These are phyloP conservation scores for Tuber indicum DNA, from an alignment of 495 filamentous ascomycete genomes.

Conservation along the genomic window DNA sequence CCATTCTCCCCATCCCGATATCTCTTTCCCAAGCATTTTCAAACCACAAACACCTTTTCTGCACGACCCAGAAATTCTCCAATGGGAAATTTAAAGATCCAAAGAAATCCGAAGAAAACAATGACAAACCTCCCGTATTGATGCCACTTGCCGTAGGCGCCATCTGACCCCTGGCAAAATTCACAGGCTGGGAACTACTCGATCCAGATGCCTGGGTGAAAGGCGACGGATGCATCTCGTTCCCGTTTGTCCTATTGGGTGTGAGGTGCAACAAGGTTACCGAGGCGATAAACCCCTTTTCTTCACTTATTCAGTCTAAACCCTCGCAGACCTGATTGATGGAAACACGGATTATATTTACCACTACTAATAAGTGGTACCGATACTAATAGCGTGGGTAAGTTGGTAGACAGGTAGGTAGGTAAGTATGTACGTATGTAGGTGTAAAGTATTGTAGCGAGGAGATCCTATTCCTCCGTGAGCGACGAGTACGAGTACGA, in stretches of 20 bases:
- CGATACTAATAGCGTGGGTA: not conserved
- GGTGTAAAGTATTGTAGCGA: not conserved
- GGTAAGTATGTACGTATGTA: not conserved
- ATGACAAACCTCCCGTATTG: conserved; percentile 32
- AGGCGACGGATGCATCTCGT: conserved; percentile 35
- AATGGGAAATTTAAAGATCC: not conserved
- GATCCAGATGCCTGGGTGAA: conserved; percentile 19
- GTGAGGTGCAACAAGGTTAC: not conserved
- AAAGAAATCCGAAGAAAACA: not conserved
- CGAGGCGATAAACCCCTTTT: not conserved
- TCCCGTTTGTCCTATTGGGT: conserved; percentile 26
- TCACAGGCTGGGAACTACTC: conserved; percentile 16
- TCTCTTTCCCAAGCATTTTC: not conserved
- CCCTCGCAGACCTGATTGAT: not conserved
- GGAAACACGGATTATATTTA: not conserved
- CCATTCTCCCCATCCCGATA: not conserved
- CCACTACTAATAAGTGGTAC: not conserved
- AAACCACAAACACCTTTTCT: not conserved
- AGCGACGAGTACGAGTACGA: not conserved
- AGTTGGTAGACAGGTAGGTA: not conserved
- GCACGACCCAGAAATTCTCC: not conserved
- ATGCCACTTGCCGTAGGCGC: conserved; percentile 9
- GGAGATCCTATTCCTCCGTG: not conserved
- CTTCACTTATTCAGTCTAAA: not conserved
- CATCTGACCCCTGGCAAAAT: conserved; percentile 13